Percentiles rank a stretch among this genome's conserved stretches.
Evolutionary conservation across 495 filamentous ascomycete species (phyloP).

Genomic region (Lasiosphaeria ovina): DNA sequence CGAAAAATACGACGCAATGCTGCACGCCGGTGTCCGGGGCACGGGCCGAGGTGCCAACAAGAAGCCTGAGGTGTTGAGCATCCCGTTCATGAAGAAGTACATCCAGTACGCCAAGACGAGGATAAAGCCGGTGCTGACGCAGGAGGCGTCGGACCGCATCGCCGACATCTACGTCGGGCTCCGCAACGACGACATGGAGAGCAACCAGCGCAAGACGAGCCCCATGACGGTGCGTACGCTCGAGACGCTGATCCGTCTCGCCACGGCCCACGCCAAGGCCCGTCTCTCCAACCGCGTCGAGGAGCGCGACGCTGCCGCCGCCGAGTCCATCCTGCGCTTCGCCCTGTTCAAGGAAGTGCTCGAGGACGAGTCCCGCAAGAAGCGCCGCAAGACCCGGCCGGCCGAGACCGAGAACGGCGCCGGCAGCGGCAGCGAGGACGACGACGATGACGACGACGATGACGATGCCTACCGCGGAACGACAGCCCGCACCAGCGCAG

Average conservation of each 20-base stretch:
- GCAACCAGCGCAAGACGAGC: conserved; percentile 87
- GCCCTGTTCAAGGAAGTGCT: conserved; percentile 98
- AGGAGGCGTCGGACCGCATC: conserved; percentile 90
- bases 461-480: conserved; percentile 21
- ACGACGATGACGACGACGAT: conserved; percentile 38
- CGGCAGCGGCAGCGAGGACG: conserved; percentile 32
- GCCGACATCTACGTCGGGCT: conserved; percentile 89
- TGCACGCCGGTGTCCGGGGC: conserved; percentile 86
- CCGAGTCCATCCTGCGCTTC: conserved; percentile 88
- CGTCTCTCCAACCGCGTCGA: conserved; percentile 91
- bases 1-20: conserved; percentile 94
- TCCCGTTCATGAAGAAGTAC: conserved; percentile 99
- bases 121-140: conserved; percentile 87
- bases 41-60: conserved; percentile 68
- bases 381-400: conserved; percentile 54
- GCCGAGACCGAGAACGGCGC: conserved; percentile 38
- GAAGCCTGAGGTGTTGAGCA: conserved; percentile 87
- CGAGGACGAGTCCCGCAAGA: conserved; percentile 81
- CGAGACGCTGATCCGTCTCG: conserved; percentile 94
- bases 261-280: conserved; percentile 94
- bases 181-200: conserved; percentile 92
- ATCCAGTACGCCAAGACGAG: conserved; percentile 96
- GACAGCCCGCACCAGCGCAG: conserved; percentile 20
- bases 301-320: conserved; percentile 81
- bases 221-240: conserved; percentile 97